A percentile compares a stretch with the other conserved stretches of the same genome.
Evolutionary conservation across 495 filamentous ascomycete species (phyloP).

Genomic region (Trypethelium eluteriae): DNA sequence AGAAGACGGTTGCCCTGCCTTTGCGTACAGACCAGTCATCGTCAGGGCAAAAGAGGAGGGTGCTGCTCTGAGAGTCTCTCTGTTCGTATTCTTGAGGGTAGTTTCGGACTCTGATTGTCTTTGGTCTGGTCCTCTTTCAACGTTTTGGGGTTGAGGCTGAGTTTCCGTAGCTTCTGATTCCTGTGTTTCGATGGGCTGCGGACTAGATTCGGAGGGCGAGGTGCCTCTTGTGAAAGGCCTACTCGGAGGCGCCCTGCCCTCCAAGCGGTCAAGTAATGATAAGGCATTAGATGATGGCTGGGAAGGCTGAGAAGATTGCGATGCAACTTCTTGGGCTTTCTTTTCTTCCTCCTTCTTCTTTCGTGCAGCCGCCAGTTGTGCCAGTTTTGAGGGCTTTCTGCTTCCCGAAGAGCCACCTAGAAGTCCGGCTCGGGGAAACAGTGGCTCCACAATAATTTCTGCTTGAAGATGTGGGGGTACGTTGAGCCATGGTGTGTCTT

Average conservation of each 20-base stretch:
- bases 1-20: neutral
- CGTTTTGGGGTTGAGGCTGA: neutral
- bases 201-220: neutral
- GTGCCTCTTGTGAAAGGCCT: conserved; percentile 13
- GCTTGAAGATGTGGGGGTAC: conserved; percentile 62
- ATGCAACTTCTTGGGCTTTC: conserved; percentile 30
- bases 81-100: too few relatives aligned
- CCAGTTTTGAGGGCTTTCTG: conserved; percentile 78
- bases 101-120: conserved; percentile 16
- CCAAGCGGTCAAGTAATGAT: conserved; percentile 31
- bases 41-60: conserved; percentile 25
- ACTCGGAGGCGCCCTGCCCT: conserved; percentile 8
- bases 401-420: conserved; percentile 58
- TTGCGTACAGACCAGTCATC: neutral
- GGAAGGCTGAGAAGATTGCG: conserved; percentile 16
- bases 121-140: neutral
- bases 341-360: conserved; percentile 76
- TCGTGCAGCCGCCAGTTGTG: conserved; percentile 76
- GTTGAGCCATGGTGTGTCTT: conserved; percentile 78
- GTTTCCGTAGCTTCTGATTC: neutral
- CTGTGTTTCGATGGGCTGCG: neutral
- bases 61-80: conserved; percentile 16
- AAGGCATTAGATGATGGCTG: conserved; percentile 23
- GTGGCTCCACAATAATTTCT: conserved; percentile 56
- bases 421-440: conserved; percentile 54